These are phyloP conservation scores for Wickerhamomyces ciferrii DNA, from an alignment of 805 yeast genomes.

Conservation along the genomic window DNA sequence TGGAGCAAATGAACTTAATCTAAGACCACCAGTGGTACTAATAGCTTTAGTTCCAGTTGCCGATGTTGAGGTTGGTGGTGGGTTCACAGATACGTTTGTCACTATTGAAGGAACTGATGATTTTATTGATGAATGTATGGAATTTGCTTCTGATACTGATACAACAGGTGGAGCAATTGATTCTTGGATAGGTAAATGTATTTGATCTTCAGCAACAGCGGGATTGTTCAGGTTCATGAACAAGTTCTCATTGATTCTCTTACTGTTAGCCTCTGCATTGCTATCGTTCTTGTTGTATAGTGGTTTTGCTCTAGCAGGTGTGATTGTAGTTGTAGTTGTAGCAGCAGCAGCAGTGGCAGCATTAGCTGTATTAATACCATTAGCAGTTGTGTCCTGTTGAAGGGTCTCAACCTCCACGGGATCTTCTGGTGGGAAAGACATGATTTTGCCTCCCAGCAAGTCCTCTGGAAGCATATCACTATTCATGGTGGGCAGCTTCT, in stretches of 20 bases:
- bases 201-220: background rate
- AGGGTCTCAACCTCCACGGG: background rate
- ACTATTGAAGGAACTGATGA: background rate
- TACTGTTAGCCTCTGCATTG: background rate
- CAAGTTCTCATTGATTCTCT: background rate
- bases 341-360: no score
- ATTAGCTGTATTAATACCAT: no score
- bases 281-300: background rate
- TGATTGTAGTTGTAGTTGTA: no score
- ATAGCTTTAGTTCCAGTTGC: no score
- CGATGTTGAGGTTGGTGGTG: background rate
- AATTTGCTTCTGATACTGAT: background rate
- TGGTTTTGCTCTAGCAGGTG: background rate
- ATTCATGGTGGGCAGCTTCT: background rate
- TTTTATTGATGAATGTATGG: background rate
- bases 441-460: background rate
- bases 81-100: background rate
- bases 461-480: background rate
- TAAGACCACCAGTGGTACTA: constrained; percentile 14
- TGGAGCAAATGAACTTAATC: constrained; percentile 17
- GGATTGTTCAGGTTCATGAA: background rate
- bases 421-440: background rate
- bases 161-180: background rate
- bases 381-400: background rate
- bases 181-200: background rate